Evolutionary conservation across 2,329 filamentous ascomycete species (phyloP).

Genomic region (Aspergillus sp.): DNA sequence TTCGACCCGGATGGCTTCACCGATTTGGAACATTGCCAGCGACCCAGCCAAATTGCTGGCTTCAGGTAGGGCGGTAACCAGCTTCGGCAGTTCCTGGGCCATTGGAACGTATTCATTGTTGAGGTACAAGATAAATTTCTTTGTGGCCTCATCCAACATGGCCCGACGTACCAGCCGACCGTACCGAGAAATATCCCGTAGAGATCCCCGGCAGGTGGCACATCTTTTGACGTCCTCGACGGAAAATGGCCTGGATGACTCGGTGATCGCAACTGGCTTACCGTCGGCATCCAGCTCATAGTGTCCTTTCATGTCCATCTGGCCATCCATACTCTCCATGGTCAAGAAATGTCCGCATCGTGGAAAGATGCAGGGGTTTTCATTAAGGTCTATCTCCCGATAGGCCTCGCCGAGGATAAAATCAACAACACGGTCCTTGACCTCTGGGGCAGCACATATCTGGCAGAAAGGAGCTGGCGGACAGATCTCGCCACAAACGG

Average conservation of each 20-base stretch:
- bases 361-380: slow-evolving; percentile 64
- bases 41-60: background rate
- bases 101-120: slow-evolving; percentile 48
- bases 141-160: slow-evolving; percentile 64
- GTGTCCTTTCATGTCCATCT: slow-evolving; percentile 54
- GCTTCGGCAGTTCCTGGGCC: slow-evolving; percentile 31
- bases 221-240: slow-evolving; percentile 56
- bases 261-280: slow-evolving; percentile 26
- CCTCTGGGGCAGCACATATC: slow-evolving; percentile 48
- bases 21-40: background rate
- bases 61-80: slow-evolving; percentile 30
- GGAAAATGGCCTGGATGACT: slow-evolving; percentile 52
- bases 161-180: slow-evolving; percentile 49
- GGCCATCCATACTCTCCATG: slow-evolving; percentile 60
- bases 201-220: slow-evolving; percentile 56
- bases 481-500: slow-evolving; percentile 66
- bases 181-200: slow-evolving; percentile 61
- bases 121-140: slow-evolving; percentile 63
- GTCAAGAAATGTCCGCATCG: slow-evolving; percentile 67
- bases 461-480: slow-evolving; percentile 59
- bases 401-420: slow-evolving; percentile 59
- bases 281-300: slow-evolving; percentile 31
- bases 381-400: slow-evolving; percentile 58
- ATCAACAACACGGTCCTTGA: slow-evolving; percentile 57
- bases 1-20: slow-evolving; percentile 19